Evolutionary conservation across 2,329 filamentous ascomycete species (phyloP).

Genomic region (Colletotrichum neosansevieriae): DNA sequence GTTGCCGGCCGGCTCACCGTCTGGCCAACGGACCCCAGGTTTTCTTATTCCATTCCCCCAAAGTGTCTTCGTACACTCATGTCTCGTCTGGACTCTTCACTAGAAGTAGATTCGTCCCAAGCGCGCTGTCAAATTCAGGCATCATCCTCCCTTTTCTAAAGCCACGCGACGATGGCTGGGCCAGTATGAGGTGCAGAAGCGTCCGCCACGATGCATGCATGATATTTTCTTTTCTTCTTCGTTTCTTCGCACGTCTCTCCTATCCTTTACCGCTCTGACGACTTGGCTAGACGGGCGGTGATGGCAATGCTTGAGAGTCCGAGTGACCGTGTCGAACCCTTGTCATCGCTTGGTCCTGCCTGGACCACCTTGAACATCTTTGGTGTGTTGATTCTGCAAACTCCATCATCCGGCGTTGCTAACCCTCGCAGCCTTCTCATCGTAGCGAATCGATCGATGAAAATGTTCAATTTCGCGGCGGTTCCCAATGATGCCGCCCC

Average conservation of each 20-base stretch:
- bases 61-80: background rate
- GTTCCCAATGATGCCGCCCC: background rate
- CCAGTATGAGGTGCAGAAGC: conserved; percentile 32
- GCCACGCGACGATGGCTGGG: conserved; percentile 36
- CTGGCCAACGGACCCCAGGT: conserved; percentile 29
- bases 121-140: conserved; percentile 23
- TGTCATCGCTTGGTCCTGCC: conserved; percentile 19
- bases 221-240: conserved; percentile 4
- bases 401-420: background rate
- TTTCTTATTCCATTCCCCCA: conserved; percentile 31
- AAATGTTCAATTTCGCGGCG: conserved; percentile 6
- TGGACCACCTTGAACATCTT: conserved; percentile 22
- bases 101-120: conserved; percentile 25
- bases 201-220: conserved; percentile 35
- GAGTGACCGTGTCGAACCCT: conserved; percentile 22
- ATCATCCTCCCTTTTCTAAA: conserved; percentile 34
- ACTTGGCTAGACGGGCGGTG: conserved; percentile 7
- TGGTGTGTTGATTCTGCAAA: conserved; percentile 20
- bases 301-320: conserved; percentile 16
- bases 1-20: conserved; percentile 21
- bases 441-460: conserved; percentile 8
- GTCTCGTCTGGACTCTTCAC: conserved; percentile 38
- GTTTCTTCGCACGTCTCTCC: conserved; percentile 8
- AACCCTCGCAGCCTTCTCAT: conserved; percentile 11
- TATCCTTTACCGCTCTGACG: conserved; percentile 30